Conservation (phyloP, 106 monocot species). For the Dendrobium huoshanense region DNA sequence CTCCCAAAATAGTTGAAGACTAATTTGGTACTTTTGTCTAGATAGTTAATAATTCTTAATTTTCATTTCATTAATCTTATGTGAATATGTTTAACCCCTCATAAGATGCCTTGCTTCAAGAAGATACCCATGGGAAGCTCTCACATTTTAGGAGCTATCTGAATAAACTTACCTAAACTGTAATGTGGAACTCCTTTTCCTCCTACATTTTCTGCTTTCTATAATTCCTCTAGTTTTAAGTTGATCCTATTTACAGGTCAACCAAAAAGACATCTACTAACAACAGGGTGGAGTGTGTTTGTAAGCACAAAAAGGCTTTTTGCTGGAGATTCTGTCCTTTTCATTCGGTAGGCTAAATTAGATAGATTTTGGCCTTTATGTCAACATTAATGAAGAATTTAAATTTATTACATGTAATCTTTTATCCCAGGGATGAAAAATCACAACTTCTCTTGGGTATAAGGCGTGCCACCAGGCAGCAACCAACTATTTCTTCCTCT, state of each 20-base stretch:
- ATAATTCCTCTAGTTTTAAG: neutral
- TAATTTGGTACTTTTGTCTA: no score
- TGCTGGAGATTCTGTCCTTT: conserved; percentile 89
- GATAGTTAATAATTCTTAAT: no score
- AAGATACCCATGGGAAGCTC: no score
- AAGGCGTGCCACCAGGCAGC: conserved; percentile 42
- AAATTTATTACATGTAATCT: neutral
- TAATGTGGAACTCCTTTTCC: neutral
- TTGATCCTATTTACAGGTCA: conserved; percentile 49
- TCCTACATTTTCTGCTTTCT: neutral
- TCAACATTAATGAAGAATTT: neutral
- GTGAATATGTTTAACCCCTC: no score
- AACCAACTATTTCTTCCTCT: conserved; percentile 39
- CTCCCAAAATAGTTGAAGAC: no score
- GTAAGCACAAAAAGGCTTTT: conserved; percentile 76
- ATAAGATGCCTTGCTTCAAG: no score
- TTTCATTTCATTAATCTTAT: no score
- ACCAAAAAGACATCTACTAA: conserved; percentile 89
- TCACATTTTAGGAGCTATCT: neutral
- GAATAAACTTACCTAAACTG: neutral
- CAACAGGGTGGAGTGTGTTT: conserved; percentile 92
- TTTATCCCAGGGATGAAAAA: conserved; percentile 34
- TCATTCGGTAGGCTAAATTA: conserved; percentile 46
- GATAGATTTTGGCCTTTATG: neutral
- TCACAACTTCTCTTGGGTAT: conserved; percentile 46